Conservation (phyloP, 2,329 filamentous ascomycete genomes). For the Monosporascus sp. region DNA sequence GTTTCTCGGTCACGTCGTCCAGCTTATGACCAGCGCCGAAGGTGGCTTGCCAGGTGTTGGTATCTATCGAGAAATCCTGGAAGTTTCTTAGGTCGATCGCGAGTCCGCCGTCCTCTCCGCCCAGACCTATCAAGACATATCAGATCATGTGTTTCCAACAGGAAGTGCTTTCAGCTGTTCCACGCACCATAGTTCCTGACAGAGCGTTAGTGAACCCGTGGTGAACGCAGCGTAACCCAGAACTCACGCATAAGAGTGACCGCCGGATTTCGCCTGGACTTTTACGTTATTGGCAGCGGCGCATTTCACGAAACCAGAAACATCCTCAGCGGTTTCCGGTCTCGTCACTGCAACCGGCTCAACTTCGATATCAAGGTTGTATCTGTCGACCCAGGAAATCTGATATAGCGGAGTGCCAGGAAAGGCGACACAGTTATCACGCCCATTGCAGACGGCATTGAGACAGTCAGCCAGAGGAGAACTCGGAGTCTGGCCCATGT, state of each 20-base stretch:
- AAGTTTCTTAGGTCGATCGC: constrained; percentile 51
- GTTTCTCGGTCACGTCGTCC: constrained; percentile 42
- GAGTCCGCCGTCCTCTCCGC: constrained; percentile 44
- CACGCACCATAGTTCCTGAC: constrained; percentile 27
- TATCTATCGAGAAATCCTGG: constrained; percentile 48
- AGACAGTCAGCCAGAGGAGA: constrained; percentile 40
- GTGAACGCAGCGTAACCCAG: neutral
- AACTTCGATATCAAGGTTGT: constrained; percentile 45
- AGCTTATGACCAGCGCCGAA: constrained; percentile 50
- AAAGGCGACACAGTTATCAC: constrained; percentile 41
- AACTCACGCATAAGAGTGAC: constrained; percentile 56
- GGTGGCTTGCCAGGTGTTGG: constrained; percentile 44
- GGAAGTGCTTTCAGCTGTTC: neutral
- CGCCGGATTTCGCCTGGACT: constrained; percentile 58
- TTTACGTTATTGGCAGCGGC: constrained; percentile 43
- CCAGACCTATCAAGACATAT: constrained; percentile 30
- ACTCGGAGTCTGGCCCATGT: constrained; percentile 40
- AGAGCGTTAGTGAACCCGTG: constrained; percentile 6
- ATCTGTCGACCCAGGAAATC: constrained; percentile 43
- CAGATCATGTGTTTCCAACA: constrained; percentile 2
- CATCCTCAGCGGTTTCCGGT: constrained; percentile 46
- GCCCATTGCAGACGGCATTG: constrained; percentile 38
- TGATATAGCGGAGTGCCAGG: constrained; percentile 39
- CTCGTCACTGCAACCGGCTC: constrained; percentile 51
- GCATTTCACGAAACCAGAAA: constrained; percentile 53